Conservation (phyloP, 83 land plant species). For the Picea mariana region DNA sequence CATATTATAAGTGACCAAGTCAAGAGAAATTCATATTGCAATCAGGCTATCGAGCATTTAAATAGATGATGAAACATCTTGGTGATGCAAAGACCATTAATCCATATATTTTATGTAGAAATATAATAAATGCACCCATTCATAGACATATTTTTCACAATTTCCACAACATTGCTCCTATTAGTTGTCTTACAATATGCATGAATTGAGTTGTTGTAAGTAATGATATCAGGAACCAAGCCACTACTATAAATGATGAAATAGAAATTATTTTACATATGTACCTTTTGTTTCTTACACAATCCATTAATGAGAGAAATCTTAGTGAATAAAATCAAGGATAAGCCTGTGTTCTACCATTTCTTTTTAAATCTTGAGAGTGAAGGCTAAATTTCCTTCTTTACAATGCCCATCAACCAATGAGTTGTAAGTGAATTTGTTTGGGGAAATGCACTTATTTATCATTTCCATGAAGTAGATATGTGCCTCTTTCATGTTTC, state of each 20-base stretch:
- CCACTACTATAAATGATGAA: conserved; percentile 34
- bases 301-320: conserved; percentile 60
- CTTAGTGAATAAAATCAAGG: conserved; percentile 47
- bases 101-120: conserved; percentile 53
- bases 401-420: conserved; percentile 58
- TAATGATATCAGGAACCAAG: conserved; percentile 47
- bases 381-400: conserved; percentile 38
- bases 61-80: conserved; percentile 39
- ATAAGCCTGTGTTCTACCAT: conserved; percentile 55
- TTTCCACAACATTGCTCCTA: conserved; percentile 29
- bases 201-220: conserved; percentile 60
- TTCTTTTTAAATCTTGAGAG: conserved; percentile 38
- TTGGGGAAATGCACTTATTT: conserved; percentile 52
- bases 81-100: conserved; percentile 39
- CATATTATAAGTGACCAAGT: conserved; percentile 66
- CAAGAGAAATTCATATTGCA: conserved; percentile 40
- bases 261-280: conserved; percentile 32
- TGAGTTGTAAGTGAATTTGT: conserved; percentile 61
- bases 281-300: conserved; percentile 51
- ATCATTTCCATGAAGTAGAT: conserved; percentile 40
- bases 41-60: conserved; percentile 50
- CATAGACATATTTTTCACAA: conserved; percentile 35
- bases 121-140: conserved; percentile 51
- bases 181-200: conserved; percentile 52
- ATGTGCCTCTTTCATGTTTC: conserved; percentile 38